These are phyloP conservation scores for Nakazawaea wickerhamii DNA, from an alignment of 805 yeast species.

Conservation along the genomic window DNA sequence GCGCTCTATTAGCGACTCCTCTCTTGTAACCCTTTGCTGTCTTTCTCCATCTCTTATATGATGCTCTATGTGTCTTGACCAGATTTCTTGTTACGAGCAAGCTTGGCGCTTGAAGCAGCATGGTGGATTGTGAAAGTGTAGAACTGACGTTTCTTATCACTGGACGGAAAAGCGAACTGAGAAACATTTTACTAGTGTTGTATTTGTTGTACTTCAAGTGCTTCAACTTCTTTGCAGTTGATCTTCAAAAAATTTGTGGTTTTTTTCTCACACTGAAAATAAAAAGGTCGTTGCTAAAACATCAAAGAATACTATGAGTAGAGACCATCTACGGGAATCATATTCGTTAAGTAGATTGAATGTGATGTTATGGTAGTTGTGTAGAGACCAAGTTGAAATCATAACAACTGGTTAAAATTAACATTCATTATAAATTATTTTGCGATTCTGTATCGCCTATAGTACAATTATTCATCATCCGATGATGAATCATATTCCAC, in stretches of 20 bases:
- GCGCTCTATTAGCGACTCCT: slow-evolving; percentile 81
- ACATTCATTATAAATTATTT: not conserved
- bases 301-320: not conserved
- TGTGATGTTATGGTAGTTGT: no score
- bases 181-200: not conserved
- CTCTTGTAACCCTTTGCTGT: slow-evolving; percentile 60
- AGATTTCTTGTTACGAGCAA: slow-evolving; percentile 22
- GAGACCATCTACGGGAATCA: no score
- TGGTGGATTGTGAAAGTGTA: slow-evolving; percentile 10
- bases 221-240: not conserved
- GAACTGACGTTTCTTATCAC: not conserved
- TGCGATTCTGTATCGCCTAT: not conserved
- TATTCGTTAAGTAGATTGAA: no score
- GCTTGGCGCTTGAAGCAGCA: slow-evolving; percentile 7
- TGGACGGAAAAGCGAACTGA: slow-evolving; percentile 8
- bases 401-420: not conserved
- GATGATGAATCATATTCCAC: not conserved
- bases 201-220: not conserved
- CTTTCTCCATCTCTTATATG: slow-evolving; percentile 81
- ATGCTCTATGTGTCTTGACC: slow-evolving; percentile 80
- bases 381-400: no score
- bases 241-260: not conserved
- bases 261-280: no score
- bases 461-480: no score
- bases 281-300: not conserved